Evolutionary conservation across 768 basidiomycete species (phyloP), one percentile per base, ranked within the genome.

Genomic region (Lepiota venenata): DNA sequence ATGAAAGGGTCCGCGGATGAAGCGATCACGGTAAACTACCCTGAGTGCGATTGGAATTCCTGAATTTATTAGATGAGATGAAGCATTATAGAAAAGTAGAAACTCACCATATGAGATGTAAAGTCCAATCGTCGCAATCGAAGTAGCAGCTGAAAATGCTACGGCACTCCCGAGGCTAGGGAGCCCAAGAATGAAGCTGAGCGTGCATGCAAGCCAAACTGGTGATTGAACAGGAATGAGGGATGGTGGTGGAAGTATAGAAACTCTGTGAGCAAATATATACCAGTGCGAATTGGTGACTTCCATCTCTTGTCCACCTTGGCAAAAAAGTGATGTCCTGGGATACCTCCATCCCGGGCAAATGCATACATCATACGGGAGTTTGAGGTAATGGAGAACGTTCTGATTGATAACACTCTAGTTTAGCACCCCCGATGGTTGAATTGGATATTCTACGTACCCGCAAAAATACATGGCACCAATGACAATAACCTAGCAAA

Each of bases 341-440:
- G 87, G 21, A 89, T 76, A 10, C 80, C 87, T 0, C 87, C 84
- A 64, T 92, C 89, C 36, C 89, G 79, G 2, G 86, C 77, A 61
- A 90, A 91, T 0, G 88, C 85, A 63, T 83, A 92, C 84, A 87
- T 88, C 88, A 91, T 91, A 0, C 89, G 77, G 3, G 84, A 87
- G 63, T 91, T 92, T 0, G 83, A 84, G 0, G 88, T 89, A 47
- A 92, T 69, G 0, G 87, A 88, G 70, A 91, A 91, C 0, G 84
- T 87, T 14, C 85, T 85, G 52, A 4, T 8, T 20, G 29, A 29
- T 3, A 4, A 15, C 32, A 18, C 18, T 5, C 44, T 47, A 29
- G 21, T 41, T 16, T 7, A 2, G 25, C 22, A 35, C 11, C 3
- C 16, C 22, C n/a, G 27, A 37, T 16, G 10, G 21, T 14, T 22